phyloP scores from a whole-genome alignment of 345 rosid species.

The Camelina sativa region DNA sequence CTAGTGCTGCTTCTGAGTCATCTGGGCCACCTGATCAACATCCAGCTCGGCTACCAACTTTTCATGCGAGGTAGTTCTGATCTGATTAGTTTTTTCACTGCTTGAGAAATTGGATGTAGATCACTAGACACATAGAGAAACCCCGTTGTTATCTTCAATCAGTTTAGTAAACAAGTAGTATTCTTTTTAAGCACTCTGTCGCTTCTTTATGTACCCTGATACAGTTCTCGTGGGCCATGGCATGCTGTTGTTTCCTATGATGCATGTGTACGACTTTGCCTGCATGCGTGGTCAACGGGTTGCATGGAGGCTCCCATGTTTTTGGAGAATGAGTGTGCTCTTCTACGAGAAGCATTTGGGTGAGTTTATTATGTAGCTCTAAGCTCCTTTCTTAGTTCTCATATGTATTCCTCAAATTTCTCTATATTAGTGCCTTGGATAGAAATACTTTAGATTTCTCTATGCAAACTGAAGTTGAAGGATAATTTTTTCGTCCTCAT shows the following conservation, averaged over 20 bases:
- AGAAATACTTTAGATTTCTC: background rate
- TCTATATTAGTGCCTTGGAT: background rate
- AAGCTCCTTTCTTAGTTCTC: background rate
- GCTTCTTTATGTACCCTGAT: slow-evolving; percentile 31
- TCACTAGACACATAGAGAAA: background rate
- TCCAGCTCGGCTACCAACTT: slow-evolving; percentile 81
- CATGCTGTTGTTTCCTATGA: slow-evolving; percentile 95
- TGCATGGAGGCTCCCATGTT: slow-evolving; percentile 98
- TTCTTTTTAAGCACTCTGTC: slow-evolving; percentile 21
- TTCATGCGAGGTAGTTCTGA: slow-evolving; percentile 80
- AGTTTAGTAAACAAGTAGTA: slow-evolving; percentile 7
- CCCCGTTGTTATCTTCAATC: slow-evolving; percentile 10
- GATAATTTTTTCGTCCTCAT: slow-evolving; percentile 21
- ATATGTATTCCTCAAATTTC: background rate
- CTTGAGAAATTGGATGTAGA: background rate
- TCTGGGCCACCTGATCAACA: slow-evolving; percentile 58
- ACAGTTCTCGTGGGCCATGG: slow-evolving; percentile 96
- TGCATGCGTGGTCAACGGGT: slow-evolving; percentile 98
- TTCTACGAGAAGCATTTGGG: slow-evolving; percentile 89
- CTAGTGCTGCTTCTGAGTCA: slow-evolving; percentile 57
- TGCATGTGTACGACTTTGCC: slow-evolving; percentile 96
- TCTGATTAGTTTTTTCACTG: slow-evolving; percentile 18
- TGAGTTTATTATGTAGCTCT: slow-evolving; percentile 44
- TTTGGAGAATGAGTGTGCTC: slow-evolving; percentile 89
- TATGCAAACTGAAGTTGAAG: slow-evolving; percentile 2